Conservation (phyloP, 2,329 filamentous ascomycete species). For the Pseudocercospora musae region DNA sequence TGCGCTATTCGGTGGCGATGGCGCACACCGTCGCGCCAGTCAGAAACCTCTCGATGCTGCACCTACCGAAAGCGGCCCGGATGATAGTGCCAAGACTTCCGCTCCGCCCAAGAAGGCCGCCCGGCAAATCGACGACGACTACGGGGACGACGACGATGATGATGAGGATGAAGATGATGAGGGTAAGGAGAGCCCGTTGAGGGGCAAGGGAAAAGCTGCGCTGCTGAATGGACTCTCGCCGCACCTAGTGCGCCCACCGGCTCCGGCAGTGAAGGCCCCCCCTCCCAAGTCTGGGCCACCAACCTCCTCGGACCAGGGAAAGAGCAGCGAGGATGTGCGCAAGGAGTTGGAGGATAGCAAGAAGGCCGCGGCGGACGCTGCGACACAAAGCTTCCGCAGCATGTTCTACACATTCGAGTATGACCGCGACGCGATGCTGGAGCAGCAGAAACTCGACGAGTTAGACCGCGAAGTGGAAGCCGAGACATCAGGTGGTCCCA, state of each 20-base stretch:
- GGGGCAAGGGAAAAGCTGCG: slow-evolving; percentile 53
- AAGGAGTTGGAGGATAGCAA: slow-evolving; percentile 92
- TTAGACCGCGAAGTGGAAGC: slow-evolving; percentile 94
- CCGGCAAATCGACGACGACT: slow-evolving; percentile 77
- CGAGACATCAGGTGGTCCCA: slow-evolving; percentile 71
- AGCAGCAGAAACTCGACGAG: slow-evolving; percentile 95
- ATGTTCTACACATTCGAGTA: slow-evolving; percentile 94
- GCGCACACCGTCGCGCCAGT: slow-evolving; percentile 29
- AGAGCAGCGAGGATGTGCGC: slow-evolving; percentile 80
- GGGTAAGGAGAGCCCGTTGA: slow-evolving; percentile 47
- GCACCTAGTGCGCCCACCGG: slow-evolving; percentile 66
- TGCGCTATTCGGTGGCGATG: slow-evolving; percentile 62
- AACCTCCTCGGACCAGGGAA: slow-evolving; percentile 55
- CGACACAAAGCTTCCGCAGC: slow-evolving; percentile 85
- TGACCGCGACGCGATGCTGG: slow-evolving; percentile 92
- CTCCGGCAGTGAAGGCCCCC: slow-evolving; percentile 62
- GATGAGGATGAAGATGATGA: slow-evolving; percentile 51
- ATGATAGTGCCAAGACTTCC: slow-evolving; percentile 44
- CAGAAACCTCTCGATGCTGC: slow-evolving; percentile 14
- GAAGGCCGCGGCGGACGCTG: slow-evolving; percentile 83
- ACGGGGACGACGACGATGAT: slow-evolving; percentile 80
- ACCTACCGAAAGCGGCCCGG: slow-evolving; percentile 9
- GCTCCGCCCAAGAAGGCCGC: slow-evolving; percentile 68
- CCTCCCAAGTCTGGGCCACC: slow-evolving; percentile 51
- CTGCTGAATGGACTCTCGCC: slow-evolving; percentile 57